Base-by-base conservation (phyloP, 73 alveolate species). In the Paramecium sexaurelia region DNA sequence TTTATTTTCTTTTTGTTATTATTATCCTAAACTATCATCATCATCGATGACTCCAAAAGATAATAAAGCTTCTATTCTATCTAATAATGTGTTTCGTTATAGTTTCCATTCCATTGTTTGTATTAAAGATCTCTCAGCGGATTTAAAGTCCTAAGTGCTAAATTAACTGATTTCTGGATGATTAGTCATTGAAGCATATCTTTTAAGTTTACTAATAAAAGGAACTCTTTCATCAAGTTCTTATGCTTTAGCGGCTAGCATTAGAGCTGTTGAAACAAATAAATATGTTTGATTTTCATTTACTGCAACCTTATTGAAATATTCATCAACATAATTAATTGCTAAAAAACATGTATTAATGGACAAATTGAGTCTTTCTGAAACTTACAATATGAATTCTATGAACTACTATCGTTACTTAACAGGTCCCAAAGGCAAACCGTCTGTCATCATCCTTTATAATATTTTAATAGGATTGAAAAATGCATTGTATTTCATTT, bases 191-290 rank as follows among this genome's bases (percentile, higher is more conserved):
- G 90, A 78, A 17, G 75, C 73, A 55, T 88, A 88, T 41, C 91
- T 37, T 27, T 88, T 88, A 32, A 88, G 75, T 88, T 88, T 88
- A 6, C 87, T 55, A 9, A 88, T 88, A 69, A 88, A 88, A 2
- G 94, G 94, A 33, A 88, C 73, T 88, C 94, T 88, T 51, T 88
- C 94, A 88, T 88, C 94, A 15, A 88, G 73, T 71, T 88, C 94
- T 36, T 43, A 68, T 35, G 94, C 75, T 40, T 88, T 88, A 69
- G 94, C 94, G 0, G 90, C 90, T 43, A 78, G n/a, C 90, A 78
- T 78, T 10, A 78, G 27, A 1, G 75, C 73, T 19, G 90, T 43
- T 3, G 90, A 39, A 41, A 61, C 90, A 78, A 37, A 78, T 45
- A 78, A 22, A 43, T 22, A 78, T 0, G 32, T 26, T 43, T 78